Percentiles rank a stretch among this genome's conserved stretches.
Evolutionary conservation across 306 rosid species (phyloP).

Genomic region (Quercus alba): DNA sequence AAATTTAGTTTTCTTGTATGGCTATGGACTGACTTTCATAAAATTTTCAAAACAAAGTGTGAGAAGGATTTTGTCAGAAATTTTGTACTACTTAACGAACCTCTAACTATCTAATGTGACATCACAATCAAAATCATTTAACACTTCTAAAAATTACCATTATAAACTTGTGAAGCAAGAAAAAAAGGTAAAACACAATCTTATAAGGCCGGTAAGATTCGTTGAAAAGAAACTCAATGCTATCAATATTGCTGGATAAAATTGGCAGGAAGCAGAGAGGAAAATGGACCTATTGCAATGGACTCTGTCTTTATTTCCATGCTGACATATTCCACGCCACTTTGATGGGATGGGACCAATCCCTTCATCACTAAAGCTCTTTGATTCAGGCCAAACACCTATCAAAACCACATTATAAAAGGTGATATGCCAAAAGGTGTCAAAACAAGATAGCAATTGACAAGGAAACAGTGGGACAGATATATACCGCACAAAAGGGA

Average conservation of each 20-base stretch:
- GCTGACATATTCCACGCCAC: slow-evolving; percentile 67
- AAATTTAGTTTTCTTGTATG: too few relatives aligned
- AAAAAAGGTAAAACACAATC: not conserved
- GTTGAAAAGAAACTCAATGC: not conserved
- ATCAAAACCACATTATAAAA: not conserved
- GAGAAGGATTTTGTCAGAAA: too few relatives aligned
- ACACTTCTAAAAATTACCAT: too few relatives aligned
- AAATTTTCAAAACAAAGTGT: too few relatives aligned
- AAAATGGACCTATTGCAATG: slow-evolving; percentile 54
- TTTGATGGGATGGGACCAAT: slow-evolving; percentile 54
- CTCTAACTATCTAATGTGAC: too few relatives aligned
- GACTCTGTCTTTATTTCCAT: slow-evolving; percentile 18
- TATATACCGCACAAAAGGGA: not conserved
- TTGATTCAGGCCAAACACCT: not conserved
- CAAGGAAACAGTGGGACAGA: not conserved
- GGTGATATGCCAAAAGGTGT: not conserved
- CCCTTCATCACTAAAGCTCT: slow-evolving; percentile 29
- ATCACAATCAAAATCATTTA: too few relatives aligned
- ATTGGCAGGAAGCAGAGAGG: not conserved
- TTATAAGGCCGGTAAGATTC: not conserved
- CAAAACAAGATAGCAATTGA: not conserved
- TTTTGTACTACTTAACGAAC: too few relatives aligned
- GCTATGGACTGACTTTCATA: too few relatives aligned
- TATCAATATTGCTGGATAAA: not conserved
- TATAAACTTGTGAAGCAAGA: too few relatives aligned